Evolutionary conservation across 1,284 basidiomycete species (phyloP).

Genomic region (Tylopilus sp.): DNA sequence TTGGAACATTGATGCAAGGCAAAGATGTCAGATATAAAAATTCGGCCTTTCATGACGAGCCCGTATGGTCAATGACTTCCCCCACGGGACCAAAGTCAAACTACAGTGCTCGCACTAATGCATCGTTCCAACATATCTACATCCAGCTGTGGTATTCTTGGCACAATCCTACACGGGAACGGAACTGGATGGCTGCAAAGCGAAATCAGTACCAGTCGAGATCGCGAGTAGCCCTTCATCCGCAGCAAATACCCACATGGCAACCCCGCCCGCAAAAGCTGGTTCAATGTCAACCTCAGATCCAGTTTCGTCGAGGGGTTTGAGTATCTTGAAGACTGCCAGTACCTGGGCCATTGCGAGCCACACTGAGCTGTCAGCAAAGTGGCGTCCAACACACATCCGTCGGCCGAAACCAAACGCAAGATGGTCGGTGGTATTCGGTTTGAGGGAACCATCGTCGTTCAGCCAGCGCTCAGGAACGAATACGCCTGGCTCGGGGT

Average conservation of each 20-base stretch:
- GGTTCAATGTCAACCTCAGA: constrained; percentile 19
- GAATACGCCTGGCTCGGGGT: no score
- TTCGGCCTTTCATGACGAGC: no score
- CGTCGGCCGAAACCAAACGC: constrained; percentile 22
- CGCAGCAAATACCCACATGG: constrained; percentile 13
- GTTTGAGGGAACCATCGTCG: no score
- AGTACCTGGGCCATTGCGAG: no score
- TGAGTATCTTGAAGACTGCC: constrained; percentile 15
- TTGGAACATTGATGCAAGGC: no score
- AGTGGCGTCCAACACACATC: constrained; percentile 17
- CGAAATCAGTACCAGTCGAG: no score
- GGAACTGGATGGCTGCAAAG: no score
- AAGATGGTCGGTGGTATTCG: constrained; percentile 4
- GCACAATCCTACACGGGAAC: constrained; percentile 15
- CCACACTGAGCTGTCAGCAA: constrained; percentile 24
- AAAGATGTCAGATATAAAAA: no score
- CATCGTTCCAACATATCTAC: constrained; percentile 11
- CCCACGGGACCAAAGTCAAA: no score
- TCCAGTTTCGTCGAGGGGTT: constrained; percentile 19
- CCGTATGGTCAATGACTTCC: no score
- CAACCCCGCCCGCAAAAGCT: constrained; percentile 12
- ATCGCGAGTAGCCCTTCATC: not conserved
- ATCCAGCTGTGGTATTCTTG: constrained; percentile 10
- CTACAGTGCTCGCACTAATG: constrained; percentile 1
- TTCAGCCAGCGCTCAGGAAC: no score